These are phyloP conservation scores for Trichoderma afroharzianum DNA, from an alignment of 2,329 filamentous ascomycete species.

Conservation along the genomic window DNA sequence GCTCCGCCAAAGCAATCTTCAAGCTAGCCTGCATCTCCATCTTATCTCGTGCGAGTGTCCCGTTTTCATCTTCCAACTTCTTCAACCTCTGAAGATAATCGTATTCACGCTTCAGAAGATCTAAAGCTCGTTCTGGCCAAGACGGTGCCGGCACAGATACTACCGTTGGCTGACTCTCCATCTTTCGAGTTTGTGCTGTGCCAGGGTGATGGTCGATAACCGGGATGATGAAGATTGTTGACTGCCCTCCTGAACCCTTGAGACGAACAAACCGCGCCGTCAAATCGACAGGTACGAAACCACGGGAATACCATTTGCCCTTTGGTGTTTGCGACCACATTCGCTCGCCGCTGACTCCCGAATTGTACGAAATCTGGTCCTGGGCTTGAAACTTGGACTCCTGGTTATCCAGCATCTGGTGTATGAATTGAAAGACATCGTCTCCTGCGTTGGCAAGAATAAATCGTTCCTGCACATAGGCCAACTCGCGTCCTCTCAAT, in stretches of 20 bases:
- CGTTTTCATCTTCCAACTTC: slow-evolving; percentile 21
- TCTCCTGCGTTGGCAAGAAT: slow-evolving; percentile 53
- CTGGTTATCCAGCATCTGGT: slow-evolving; percentile 43
- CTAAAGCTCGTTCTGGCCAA: slow-evolving; percentile 33
- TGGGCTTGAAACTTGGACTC: slow-evolving; percentile 40
- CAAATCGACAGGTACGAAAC: slow-evolving; percentile 48
- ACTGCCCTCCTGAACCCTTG: slow-evolving; percentile 37
- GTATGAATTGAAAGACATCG: slow-evolving; percentile 46
- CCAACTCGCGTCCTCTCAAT: slow-evolving; percentile 48
- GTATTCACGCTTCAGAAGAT: slow-evolving; percentile 27
- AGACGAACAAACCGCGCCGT: slow-evolving; percentile 52
- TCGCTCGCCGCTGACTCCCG: slow-evolving; percentile 41
- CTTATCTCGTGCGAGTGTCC: slow-evolving; percentile 23
- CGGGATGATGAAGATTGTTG: slow-evolving; percentile 52
- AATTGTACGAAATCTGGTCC: slow-evolving; percentile 32
- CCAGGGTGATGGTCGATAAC: slow-evolving; percentile 46
- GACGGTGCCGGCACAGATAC: slow-evolving; percentile 30
- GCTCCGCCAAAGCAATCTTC: slow-evolving; percentile 22
- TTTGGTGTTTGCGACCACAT: slow-evolving; percentile 30
- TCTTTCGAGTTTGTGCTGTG: slow-evolving; percentile 40
- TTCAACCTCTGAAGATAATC: slow-evolving; percentile 24
- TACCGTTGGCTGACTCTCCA: slow-evolving; percentile 43
- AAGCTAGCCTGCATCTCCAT: slow-evolving; percentile 22
- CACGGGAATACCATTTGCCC: slow-evolving; percentile 35
- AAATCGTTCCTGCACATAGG: slow-evolving; percentile 53